These are phyloP conservation scores for Syzygium grande DNA, from an alignment of 345 rosid species.

Conservation along the genomic window DNA sequence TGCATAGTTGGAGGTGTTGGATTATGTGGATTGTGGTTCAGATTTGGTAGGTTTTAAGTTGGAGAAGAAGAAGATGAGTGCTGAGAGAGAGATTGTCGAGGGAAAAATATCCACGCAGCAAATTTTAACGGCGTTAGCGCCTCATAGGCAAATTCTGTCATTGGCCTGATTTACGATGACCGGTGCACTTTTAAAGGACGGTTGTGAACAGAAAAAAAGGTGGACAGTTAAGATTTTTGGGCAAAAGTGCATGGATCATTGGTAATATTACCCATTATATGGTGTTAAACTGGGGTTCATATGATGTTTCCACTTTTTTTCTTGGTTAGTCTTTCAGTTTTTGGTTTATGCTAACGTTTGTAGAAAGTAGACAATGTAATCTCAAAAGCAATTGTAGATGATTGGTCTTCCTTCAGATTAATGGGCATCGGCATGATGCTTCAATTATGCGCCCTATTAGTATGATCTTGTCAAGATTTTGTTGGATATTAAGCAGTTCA, in stretches of 20 bases:
- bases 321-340: background rate
- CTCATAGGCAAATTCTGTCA: background rate
- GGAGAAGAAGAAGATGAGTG: background rate
- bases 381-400: background rate
- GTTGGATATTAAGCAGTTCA: background rate
- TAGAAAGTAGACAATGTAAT: background rate
- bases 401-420: background rate
- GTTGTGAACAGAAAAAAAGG: background rate
- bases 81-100: background rate
- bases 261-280: background rate
- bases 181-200: background rate
- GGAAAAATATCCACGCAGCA: background rate
- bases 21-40: background rate
- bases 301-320: background rate
- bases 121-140: background rate
- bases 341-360: background rate
- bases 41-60: background rate
- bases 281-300: background rate
- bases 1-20: background rate
- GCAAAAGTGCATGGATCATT: background rate
- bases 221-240: background rate
- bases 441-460: background rate
- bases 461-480: background rate
- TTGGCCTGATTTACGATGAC: background rate
- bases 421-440: background rate